Evolutionary conservation across 345 rosid genomes (phyloP).

Genomic region (Erysimum cheiranthoides): DNA sequence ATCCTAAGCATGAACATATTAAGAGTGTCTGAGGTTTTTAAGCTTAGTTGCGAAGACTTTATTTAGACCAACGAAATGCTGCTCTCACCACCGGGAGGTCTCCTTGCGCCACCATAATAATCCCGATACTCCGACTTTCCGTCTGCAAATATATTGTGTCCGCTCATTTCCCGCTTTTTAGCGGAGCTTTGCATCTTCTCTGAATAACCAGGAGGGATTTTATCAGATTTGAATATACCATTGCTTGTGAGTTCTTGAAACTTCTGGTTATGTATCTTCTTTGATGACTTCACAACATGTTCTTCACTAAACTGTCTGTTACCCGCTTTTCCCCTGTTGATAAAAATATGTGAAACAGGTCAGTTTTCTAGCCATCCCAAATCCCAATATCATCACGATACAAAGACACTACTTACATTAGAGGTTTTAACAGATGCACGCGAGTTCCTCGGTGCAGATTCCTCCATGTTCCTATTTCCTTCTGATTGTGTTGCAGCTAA

Average conservation of each 20-base stretch:
- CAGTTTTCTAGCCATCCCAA: neutral
- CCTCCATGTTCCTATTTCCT: slow-evolving; percentile 40
- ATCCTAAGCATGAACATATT: neutral
- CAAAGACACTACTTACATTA: slow-evolving; percentile 46
- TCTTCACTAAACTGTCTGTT: slow-evolving; percentile 59
- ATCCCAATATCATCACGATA: neutral
- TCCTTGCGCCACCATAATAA: slow-evolving; percentile 75
- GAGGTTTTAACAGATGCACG: slow-evolving; percentile 62
- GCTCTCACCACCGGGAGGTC: slow-evolving; percentile 95
- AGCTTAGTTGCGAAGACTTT: neutral
- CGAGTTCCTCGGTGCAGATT: slow-evolving; percentile 55
- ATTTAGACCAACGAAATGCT: slow-evolving; percentile 54
- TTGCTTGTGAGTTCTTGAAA: slow-evolving; percentile 71
- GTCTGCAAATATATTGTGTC: slow-evolving; percentile 76
- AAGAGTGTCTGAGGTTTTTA: neutral
- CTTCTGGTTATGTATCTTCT: slow-evolving; percentile 68
- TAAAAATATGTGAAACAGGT: neutral
- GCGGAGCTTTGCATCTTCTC: slow-evolving; percentile 72
- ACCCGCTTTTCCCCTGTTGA: slow-evolving; percentile 58
- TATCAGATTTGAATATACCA: slow-evolving; percentile 70
- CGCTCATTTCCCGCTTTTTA: slow-evolving; percentile 76
- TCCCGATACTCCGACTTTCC: slow-evolving; percentile 73
- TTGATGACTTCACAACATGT: slow-evolving; percentile 58
- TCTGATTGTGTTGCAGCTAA: slow-evolving; percentile 44
- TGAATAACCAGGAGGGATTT: slow-evolving; percentile 60